These are phyloP conservation scores for Ascodesmis nigricans DNA, from an alignment of 495 filamentous ascomycete species.

Conservation along the genomic window DNA sequence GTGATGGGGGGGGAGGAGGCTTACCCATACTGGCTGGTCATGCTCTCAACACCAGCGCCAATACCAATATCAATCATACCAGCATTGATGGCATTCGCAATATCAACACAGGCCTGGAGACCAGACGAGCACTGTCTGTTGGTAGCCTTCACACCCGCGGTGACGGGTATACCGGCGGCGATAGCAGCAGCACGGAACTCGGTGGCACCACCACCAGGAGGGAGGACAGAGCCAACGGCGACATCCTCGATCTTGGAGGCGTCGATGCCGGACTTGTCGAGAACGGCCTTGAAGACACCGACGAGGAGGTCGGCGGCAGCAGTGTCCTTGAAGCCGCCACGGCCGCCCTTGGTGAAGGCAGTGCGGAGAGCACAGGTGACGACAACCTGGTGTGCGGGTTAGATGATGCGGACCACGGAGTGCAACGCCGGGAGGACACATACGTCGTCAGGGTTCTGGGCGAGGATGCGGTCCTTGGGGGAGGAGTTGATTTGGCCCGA, in stretches of 20 bases:
- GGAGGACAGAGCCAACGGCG: constrained; percentile 72
- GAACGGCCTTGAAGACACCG: constrained; percentile 56
- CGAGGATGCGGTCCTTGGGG: constrained; percentile 29
- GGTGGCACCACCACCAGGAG: constrained; percentile 85
- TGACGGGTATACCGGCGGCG: constrained; percentile 74
- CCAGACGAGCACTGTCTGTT: constrained; percentile 87
- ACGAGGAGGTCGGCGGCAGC: constrained; percentile 64
- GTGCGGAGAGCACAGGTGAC: constrained; percentile 84
- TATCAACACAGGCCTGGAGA: constrained; percentile 73
- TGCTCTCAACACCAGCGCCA: constrained; percentile 93
- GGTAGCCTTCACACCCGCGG: constrained; percentile 56
- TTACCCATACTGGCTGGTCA: constrained; percentile 78
- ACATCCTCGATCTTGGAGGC: constrained; percentile 74
- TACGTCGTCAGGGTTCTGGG: constrained; percentile 43
- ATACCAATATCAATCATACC: constrained; percentile 94
- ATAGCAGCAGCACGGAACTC: constrained; percentile 87
- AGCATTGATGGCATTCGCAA: constrained; percentile 67
- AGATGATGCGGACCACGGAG: background rate
- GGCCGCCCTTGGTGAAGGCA: constrained; percentile 75
- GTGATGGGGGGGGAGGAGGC: constrained; percentile 11
- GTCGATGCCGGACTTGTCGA: constrained; percentile 68
- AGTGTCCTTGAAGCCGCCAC: constrained; percentile 91
- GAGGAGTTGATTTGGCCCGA: constrained; percentile 34
- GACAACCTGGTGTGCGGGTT: constrained; percentile 39
- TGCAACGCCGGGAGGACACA: constrained; percentile 6